A percentile compares a stretch with the other conserved stretches of the same genome.
phyloP scores from a whole-genome alignment of 495 filamentous ascomycete species.

The Penicillium argentinense region DNA sequence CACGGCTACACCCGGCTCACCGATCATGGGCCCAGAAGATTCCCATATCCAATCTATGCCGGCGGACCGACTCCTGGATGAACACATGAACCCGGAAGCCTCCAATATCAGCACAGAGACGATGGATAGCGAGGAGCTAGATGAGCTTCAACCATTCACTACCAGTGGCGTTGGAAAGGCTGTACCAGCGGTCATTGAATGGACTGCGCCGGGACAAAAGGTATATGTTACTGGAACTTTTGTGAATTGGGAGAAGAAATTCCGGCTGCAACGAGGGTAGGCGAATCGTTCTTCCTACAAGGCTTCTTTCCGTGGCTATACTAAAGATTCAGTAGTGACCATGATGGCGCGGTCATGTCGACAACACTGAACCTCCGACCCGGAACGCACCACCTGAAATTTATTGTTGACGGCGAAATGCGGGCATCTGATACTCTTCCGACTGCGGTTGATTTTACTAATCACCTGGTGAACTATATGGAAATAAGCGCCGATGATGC shows the following conservation, averaged over 20 bases:
- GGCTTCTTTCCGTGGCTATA: no score
- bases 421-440: slow-evolving; percentile 79
- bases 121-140: slow-evolving; percentile 77
- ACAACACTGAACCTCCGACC: slow-evolving; percentile 79
- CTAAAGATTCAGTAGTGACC: no score
- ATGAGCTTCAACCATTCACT: slow-evolving; percentile 63
- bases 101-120: slow-evolving; percentile 69
- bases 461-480: slow-evolving; percentile 96
- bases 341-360: slow-evolving; percentile 57
- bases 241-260: slow-evolving; percentile 92
- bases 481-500: slow-evolving; percentile 81
- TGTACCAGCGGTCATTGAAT: slow-evolving; percentile 81
- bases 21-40: slow-evolving; percentile 65
- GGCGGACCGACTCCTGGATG: slow-evolving; percentile 48
- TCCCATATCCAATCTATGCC: slow-evolving; percentile 51
- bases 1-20: slow-evolving; percentile 79
- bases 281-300: no score
- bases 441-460: slow-evolving; percentile 94
- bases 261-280: slow-evolving; percentile 78
- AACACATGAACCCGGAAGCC: slow-evolving; percentile 43
- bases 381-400: slow-evolving; percentile 94
- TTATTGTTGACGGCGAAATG: slow-evolving; percentile 94
- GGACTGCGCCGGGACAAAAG: slow-evolving; percentile 75
- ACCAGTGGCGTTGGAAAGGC: slow-evolving; percentile 51
- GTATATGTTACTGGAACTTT: slow-evolving; percentile 97